phyloP scores from a whole-genome alignment of 108 stramenopile genomes.

The Skeletonema menzelii region DNA sequence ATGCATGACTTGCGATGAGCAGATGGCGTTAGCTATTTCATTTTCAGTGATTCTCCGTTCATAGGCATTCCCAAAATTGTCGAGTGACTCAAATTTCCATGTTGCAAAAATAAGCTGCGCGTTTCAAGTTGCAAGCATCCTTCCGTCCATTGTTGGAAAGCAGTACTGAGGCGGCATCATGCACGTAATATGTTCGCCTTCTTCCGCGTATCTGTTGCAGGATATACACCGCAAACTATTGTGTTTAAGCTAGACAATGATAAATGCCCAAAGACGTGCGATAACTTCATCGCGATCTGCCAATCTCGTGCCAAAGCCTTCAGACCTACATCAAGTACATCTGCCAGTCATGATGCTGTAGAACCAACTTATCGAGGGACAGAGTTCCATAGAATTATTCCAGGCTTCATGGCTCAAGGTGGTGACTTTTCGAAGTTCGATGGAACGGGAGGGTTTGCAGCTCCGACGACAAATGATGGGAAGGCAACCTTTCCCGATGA shows the following conservation, averaged over 20 bases:
- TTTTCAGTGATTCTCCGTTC: no score
- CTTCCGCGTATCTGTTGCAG: constrained; percentile 70
- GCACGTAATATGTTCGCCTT: constrained; percentile 36
- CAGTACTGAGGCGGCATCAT: no score
- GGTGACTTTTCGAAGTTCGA: constrained; percentile 87
- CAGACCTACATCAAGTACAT: constrained; percentile 3
- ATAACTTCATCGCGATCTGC: constrained; percentile 84
- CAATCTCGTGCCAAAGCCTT: constrained; percentile 15
- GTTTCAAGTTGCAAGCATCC: no score
- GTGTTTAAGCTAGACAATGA: constrained; percentile 69
- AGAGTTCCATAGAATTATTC: constrained; percentile 79
- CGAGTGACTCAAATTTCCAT: no score
- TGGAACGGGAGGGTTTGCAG: constrained; percentile 82
- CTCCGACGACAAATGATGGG: constrained; percentile 64
- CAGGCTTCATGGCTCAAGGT: constrained; percentile 88
- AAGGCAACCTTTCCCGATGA: constrained; percentile 63
- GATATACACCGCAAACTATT: constrained; percentile 46
- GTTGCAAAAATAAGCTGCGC: no score
- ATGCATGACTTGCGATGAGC: no score
- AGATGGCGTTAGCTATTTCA: no score
- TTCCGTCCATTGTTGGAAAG: no score
- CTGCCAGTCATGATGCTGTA: background rate
- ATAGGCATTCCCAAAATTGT: no score
- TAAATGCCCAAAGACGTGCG: constrained; percentile 75
- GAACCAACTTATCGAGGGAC: constrained; percentile 63